Percentiles rank a stretch among this genome's conserved stretches.
phyloP scores from a whole-genome alignment of 129 eudicot species.

The Artemisia argyi region DNA sequence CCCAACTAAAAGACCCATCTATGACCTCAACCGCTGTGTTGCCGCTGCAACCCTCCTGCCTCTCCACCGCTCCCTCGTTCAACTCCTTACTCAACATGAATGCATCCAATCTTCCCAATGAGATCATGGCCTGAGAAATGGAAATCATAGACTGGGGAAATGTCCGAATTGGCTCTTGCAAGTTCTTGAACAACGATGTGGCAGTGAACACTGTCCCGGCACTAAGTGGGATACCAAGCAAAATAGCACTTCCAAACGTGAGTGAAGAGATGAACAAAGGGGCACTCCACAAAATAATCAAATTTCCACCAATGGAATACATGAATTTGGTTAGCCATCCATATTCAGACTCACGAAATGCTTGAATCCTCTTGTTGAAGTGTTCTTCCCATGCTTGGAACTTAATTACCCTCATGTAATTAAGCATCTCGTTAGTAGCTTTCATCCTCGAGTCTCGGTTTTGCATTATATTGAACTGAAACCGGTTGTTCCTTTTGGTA shows the following conservation, averaged over 20 bases:
- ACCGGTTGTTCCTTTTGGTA: conserved; percentile 54
- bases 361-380: conserved; percentile 62
- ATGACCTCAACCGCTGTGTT: conserved; percentile 52
- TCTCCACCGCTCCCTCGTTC: conserved; percentile 62
- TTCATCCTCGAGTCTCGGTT: conserved; percentile 81
- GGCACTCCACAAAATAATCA: conserved; percentile 71
- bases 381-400: conserved; percentile 97
- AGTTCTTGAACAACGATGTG: conserved; percentile 65
- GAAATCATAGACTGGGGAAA: conserved; percentile 93
- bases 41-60: conserved; percentile 59
- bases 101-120: conserved; percentile 71
- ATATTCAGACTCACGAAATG: conserved; percentile 65
- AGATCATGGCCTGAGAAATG: conserved; percentile 80
- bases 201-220: conserved; percentile 85
- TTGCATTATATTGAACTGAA: conserved; percentile 61
- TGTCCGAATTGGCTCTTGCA: conserved; percentile 87
- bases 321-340: conserved; percentile 70
- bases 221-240: conserved; percentile 61
- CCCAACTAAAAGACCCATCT: conserved; percentile 81
- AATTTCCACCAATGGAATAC: conserved; percentile 50
- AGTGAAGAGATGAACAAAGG: conserved; percentile 65
- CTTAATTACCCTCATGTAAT: conserved; percentile 83
- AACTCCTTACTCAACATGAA: conserved; percentile 78
- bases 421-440: conserved; percentile 89
- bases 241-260: conserved; percentile 70